Evolutionary conservation across 768 basidiomycete species (phyloP), one percentile per base, ranked within the genome.

Genomic region (Lepiota venenata): DNA sequence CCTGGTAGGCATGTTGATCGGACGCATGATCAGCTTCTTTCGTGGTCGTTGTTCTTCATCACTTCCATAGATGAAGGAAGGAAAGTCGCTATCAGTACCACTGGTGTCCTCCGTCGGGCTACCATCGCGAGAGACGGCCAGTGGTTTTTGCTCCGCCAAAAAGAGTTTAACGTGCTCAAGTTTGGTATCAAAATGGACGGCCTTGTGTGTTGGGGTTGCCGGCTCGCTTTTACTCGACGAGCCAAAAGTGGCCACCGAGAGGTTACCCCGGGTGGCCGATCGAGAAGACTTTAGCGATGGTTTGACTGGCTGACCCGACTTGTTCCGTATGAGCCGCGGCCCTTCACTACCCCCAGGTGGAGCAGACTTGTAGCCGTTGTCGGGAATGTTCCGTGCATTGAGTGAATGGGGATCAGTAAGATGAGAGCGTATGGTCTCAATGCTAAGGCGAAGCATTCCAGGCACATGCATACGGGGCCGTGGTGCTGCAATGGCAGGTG

Each of bases 121-220:
- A 0, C 93, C 93, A 60, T 92, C 87, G 43, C 96, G 82, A 11
- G 88, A 91, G 15, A 99, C 96, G 0, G 95, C 94, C 7, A 91
- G 78, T 4, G 96, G 96, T 66, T 93, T 93, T 70, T 98, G 96
- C 71, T 93, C 91, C 11, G 95, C 87, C 53, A 95, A 76, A 75
- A 98, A 98, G 44, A 95, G 80, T 70, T 95, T 95, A 58, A 98
- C 91, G 52, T 93, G 91, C 69, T 97, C 96, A 50, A 98, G 81
- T 65, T 94, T 83, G 4, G 86, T 68, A 71, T 96, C 91, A 57
- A 99, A 99, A 64, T 97, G 93, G 8, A 99, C 96, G 21, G 84
- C 85, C 67, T 97, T 95, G 58, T 81, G 72, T 37, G 80, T 85
- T 0, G 95, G 95, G 2, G 93, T 94, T 2, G 72, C 76, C 0